These are phyloP conservation scores for Beta corolliflora DNA, from an alignment of 179 eudicot species.

Conservation along the genomic window DNA sequence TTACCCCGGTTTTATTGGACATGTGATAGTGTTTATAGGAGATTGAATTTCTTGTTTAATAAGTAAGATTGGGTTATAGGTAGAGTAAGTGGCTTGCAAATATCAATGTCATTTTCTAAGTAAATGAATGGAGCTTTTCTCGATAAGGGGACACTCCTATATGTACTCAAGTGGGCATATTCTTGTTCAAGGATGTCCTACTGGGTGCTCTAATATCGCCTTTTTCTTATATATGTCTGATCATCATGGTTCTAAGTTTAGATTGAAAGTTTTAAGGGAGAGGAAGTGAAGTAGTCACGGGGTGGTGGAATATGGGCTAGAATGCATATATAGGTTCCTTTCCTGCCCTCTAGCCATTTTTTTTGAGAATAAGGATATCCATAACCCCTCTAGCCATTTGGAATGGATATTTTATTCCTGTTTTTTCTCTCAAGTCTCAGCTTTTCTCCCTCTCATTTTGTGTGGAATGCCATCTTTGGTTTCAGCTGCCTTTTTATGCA, in stretches of 20 bases:
- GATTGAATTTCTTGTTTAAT: not conserved
- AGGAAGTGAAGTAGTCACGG: too few relatives aligned
- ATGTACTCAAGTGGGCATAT: not conserved
- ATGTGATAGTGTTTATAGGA: not conserved
- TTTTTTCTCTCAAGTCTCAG: not conserved
- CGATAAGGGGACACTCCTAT: not conserved
- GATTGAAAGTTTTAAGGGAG: too few relatives aligned
- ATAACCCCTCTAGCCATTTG: not conserved
- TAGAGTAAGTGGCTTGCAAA: not conserved
- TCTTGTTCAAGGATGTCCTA: not conserved
- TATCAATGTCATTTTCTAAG: not conserved
- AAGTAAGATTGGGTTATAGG: not conserved
- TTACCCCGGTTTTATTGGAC: not conserved
- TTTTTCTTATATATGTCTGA: not conserved
- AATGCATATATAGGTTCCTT: too few relatives aligned
- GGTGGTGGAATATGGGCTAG: too few relatives aligned
- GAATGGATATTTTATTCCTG: not conserved
- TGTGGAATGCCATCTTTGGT: not conserved
- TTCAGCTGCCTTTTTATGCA: not conserved
- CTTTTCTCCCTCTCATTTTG: not conserved
- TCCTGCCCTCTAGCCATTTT: too few relatives aligned
- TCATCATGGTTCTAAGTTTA: too few relatives aligned
- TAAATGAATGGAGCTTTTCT: not conserved
- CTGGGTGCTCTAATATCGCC: not conserved
- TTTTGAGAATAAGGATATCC: not conserved